Evolutionary conservation across 2,329 filamentous ascomycete species (phyloP).

Genomic region (Verticillium alfalfae): DNA sequence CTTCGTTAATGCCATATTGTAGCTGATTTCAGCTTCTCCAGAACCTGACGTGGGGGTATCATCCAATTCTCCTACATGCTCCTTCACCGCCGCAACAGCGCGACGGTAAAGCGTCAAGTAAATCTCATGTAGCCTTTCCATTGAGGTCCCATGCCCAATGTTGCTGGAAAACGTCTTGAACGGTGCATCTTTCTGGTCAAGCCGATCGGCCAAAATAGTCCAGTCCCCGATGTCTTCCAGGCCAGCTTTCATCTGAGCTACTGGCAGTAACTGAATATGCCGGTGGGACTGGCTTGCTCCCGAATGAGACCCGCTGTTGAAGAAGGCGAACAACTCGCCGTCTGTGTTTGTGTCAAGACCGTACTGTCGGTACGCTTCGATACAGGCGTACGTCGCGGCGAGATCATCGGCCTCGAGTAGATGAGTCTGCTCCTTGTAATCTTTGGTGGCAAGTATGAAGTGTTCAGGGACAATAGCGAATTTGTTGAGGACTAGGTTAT

Average conservation of each 20-base stretch:
- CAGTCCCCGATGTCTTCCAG: slow-evolving; percentile 33
- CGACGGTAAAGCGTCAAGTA: slow-evolving; percentile 44
- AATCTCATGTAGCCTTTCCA: slow-evolving; percentile 27
- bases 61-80: slow-evolving; percentile 1
- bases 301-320: slow-evolving; percentile 64
- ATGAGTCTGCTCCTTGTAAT: slow-evolving; percentile 59
- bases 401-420: slow-evolving; percentile 57
- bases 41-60: slow-evolving; percentile 5
- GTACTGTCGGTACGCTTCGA: slow-evolving; percentile 44
- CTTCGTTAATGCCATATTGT: slow-evolving; percentile 57
- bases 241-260: slow-evolving; percentile 56
- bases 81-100: slow-evolving; percentile 32
- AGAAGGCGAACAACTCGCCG: slow-evolving; percentile 56
- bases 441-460: slow-evolving; percentile 65
- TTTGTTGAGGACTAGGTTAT: slow-evolving; percentile 69
- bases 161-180: slow-evolving; percentile 38
- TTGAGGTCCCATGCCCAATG: slow-evolving; percentile 26
- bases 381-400: slow-evolving; percentile 54
- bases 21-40: slow-evolving; percentile 47
- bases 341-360: slow-evolving; percentile 12
- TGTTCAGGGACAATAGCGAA: slow-evolving; percentile 67
- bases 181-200: slow-evolving; percentile 21
- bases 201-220: slow-evolving; percentile 40
- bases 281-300: slow-evolving; percentile 68
- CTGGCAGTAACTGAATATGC: slow-evolving; percentile 66